Conservation (phyloP, 768 basidiomycete genomes). For the Boletus fagicola region DNA sequence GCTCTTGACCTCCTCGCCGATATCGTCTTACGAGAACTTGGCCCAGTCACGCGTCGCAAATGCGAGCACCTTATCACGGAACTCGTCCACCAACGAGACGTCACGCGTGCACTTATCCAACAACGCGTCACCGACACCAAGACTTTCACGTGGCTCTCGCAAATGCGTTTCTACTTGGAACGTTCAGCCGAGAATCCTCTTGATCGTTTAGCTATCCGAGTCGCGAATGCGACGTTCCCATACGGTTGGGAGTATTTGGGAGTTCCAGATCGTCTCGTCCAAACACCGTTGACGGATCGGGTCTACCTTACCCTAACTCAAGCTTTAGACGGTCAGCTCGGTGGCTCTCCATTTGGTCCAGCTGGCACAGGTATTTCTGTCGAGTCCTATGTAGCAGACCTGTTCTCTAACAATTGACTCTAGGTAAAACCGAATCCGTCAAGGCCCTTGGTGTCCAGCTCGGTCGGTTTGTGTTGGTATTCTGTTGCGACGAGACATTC, state of each 20-base stretch:
- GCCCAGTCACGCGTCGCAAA: constrained; percentile 90
- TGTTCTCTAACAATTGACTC: constrained; percentile 4
- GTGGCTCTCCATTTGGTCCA: constrained; percentile 97
- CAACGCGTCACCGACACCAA: constrained; percentile 61
- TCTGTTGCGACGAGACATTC: constrained; percentile 99
- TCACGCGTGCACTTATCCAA: constrained; percentile 75
- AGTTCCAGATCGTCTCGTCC: constrained; percentile 93
- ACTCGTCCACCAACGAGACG: constrained; percentile 96
- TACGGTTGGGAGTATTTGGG: constrained; percentile 99
- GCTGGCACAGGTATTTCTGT: constrained; percentile 80
- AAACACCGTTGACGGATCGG: constrained; percentile 95
- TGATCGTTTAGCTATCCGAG: constrained; percentile 74
- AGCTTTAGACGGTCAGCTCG: constrained; percentile 90
- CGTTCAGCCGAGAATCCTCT: constrained; percentile 67
- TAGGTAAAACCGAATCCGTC: constrained; percentile 98
- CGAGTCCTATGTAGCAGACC: background rate
- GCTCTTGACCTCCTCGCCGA: constrained; percentile 95
- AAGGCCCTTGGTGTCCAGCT: constrained; percentile 97
- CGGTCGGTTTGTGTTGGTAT: constrained; percentile 99
- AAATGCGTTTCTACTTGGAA: constrained; percentile 98
- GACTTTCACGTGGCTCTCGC: constrained; percentile 90
- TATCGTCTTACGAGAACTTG: constrained; percentile 88
- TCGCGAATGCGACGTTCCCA: constrained; percentile 89
- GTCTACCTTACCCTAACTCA: constrained; percentile 97
- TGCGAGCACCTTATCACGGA: constrained; percentile 99